A percentile compares a stretch with the other conserved stretches of the same genome.
Conservation (phyloP, 2,329 filamentous ascomycete genomes). For the Pleurostoma richardsiae region DNA sequence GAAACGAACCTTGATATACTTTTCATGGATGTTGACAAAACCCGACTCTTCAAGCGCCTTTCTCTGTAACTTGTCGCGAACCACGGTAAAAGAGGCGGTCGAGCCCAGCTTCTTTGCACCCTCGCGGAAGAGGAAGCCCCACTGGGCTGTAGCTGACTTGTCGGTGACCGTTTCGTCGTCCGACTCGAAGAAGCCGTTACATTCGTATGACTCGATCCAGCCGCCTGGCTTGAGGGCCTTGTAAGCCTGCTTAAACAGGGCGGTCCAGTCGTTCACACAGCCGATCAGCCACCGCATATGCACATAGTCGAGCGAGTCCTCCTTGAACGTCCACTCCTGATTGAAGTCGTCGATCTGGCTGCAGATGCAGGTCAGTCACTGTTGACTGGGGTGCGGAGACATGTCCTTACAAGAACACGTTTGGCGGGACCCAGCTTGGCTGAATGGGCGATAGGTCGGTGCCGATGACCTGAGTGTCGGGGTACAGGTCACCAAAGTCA, state of each 20-base stretch:
- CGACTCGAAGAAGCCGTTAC: neutral
- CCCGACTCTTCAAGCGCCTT: slow-evolving; percentile 8
- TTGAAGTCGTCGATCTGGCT: slow-evolving; percentile 21
- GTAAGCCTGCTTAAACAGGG: slow-evolving; percentile 13
- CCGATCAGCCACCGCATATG: slow-evolving; percentile 19
- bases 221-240: slow-evolving; percentile 41
- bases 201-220: slow-evolving; percentile 22
- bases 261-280: slow-evolving; percentile 16
- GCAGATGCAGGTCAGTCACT: neutral
- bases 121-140: neutral
- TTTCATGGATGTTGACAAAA: slow-evolving; percentile 12
- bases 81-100: slow-evolving; percentile 14
- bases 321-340: slow-evolving; percentile 17
- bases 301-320: slow-evolving; percentile 20
- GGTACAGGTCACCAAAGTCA: slow-evolving; percentile 37
- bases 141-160: neutral
- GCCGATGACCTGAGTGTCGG: slow-evolving; percentile 39
- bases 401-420: slow-evolving; percentile 34
- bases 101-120: slow-evolving; percentile 2
- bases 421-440: slow-evolving; percentile 49
- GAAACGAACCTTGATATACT: slow-evolving; percentile 9
- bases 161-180: neutral
- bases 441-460: slow-evolving; percentile 53
- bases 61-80: slow-evolving; percentile 2
- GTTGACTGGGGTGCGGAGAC: neutral